Evolutionary conservation across 2,329 filamentous ascomycete species (phyloP).

Genomic region (Penicillium sclerotiorum): DNA sequence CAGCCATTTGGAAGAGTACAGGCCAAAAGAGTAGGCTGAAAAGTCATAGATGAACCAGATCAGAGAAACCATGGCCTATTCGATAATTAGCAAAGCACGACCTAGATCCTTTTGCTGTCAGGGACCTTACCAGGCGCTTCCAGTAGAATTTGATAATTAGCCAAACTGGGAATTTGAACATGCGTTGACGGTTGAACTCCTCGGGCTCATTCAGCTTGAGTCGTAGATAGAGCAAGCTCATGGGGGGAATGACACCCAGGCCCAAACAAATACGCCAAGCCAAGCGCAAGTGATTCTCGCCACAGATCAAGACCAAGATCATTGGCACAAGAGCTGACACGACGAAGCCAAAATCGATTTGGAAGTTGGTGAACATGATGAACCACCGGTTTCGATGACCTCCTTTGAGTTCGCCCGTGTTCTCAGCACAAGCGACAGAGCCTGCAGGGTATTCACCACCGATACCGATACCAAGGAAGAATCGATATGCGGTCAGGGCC

Average conservation of each 20-base stretch:
- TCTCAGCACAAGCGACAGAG: slow-evolving; percentile 80
- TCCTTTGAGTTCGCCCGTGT: slow-evolving; percentile 75
- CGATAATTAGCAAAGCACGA: slow-evolving; percentile 5
- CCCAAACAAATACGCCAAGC: slow-evolving; percentile 84
- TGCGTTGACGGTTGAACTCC: slow-evolving; percentile 71
- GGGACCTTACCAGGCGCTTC: slow-evolving; percentile 58
- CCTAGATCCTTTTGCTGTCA: not conserved
- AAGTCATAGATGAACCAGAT: slow-evolving; percentile 93
- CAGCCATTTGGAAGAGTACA: slow-evolving; percentile 71
- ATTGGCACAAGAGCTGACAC: slow-evolving; percentile 77
- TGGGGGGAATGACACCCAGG: slow-evolving; percentile 74
- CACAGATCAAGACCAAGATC: slow-evolving; percentile 61
- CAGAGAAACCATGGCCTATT: slow-evolving; percentile 61
- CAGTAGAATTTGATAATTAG: slow-evolving; percentile 70
- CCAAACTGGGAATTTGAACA: slow-evolving; percentile 61
- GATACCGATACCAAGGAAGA: slow-evolving; percentile 80
- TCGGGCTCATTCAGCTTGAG: slow-evolving; percentile 76
- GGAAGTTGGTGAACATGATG: slow-evolving; percentile 84
- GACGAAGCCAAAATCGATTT: slow-evolving; percentile 85
- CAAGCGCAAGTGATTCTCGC: slow-evolving; percentile 66
- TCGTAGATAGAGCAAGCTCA: slow-evolving; percentile 71
- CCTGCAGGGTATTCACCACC: slow-evolving; percentile 64
- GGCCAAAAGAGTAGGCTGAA: slow-evolving; percentile 79
- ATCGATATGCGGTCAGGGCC: slow-evolving; percentile 78
- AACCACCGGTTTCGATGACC: slow-evolving; percentile 90